These are phyloP conservation scores for Stachybotrys chartarum DNA, from an alignment of 2,329 filamentous ascomycete species.

Conservation along the genomic window DNA sequence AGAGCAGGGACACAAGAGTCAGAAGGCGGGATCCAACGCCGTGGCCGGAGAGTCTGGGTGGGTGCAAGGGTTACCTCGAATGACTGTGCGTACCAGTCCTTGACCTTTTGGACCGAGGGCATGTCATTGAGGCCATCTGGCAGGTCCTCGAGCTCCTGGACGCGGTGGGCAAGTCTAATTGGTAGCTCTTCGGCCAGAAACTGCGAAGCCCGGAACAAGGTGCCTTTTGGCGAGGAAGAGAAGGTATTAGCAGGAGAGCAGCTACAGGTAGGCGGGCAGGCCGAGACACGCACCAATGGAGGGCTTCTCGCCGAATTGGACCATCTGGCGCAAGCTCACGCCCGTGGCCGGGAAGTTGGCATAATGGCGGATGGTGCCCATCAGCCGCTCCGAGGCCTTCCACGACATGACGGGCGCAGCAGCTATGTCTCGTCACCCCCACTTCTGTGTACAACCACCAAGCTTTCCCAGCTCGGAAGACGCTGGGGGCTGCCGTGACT, in stretches of 20 bases:
- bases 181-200: slow-evolving; percentile 97
- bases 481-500: no score
- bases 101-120: slow-evolving; percentile 90
- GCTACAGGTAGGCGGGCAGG: slow-evolving; percentile 27
- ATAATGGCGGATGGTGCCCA: slow-evolving; percentile 97
- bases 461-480: not conserved
- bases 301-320: slow-evolving; percentile 92
- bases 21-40: not conserved
- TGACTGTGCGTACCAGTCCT: slow-evolving; percentile 98
- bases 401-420: slow-evolving; percentile 64
- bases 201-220: slow-evolving; percentile 93
- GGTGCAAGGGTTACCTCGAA: slow-evolving; percentile 66
- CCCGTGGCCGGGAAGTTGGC: slow-evolving; percentile 94
- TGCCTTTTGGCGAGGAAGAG: slow-evolving; percentile 49
- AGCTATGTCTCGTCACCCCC: not conserved
- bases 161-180: slow-evolving; percentile 91
- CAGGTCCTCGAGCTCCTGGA: slow-evolving; percentile 85
- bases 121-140: slow-evolving; percentile 97
- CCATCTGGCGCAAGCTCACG: slow-evolving; percentile 96
- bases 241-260: slow-evolving; percentile 63
- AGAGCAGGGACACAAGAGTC: not conserved
- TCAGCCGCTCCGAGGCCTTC: slow-evolving; percentile 83
- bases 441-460: not conserved
- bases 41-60: slow-evolving; percentile 1
- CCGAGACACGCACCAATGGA: slow-evolving; percentile 74